These are phyloP conservation scores for Aspergillus kassunensis DNA, from an alignment of 495 filamentous ascomycete genomes.

Conservation along the genomic window DNA sequence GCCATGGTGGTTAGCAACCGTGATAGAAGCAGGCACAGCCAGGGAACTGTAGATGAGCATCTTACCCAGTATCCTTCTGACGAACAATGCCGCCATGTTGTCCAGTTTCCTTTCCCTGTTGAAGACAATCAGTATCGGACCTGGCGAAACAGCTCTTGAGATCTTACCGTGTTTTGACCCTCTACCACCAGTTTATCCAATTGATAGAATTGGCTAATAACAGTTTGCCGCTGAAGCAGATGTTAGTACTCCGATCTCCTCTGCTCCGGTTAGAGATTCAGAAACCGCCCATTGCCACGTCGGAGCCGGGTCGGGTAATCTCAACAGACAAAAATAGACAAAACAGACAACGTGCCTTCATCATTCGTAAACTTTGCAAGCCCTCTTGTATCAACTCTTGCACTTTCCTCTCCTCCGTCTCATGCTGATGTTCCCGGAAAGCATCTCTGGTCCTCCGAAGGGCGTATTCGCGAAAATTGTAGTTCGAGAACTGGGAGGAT, in stretches of 20 bases:
- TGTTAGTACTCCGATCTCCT: constrained; percentile 17
- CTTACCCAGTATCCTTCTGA: constrained; percentile 81
- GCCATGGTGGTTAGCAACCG: constrained; percentile 7
- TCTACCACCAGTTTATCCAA: constrained; percentile 90
- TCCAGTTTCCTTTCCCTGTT: constrained; percentile 71
- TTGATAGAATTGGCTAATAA: constrained; percentile 93
- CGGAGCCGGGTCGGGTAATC: background rate
- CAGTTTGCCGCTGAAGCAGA: constrained; percentile 75
- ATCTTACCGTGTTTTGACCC: constrained; percentile 61
- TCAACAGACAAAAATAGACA: background rate
- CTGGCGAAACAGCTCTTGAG: background rate
- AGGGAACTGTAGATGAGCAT: background rate
- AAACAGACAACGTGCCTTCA: constrained; percentile 68
- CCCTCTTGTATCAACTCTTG: constrained; percentile 89
- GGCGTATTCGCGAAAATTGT: constrained; percentile 98
- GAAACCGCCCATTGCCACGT: background rate
- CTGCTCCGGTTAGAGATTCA: background rate
- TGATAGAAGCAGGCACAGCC: background rate
- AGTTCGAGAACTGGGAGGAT: constrained; percentile 80
- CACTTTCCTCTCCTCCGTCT: constrained; percentile 67
- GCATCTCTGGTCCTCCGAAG: constrained; percentile 81
- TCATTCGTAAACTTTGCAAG: constrained; percentile 76
- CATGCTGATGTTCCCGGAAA: constrained; percentile 72
- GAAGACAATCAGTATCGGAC: constrained; percentile 1
- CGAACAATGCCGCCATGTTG: constrained; percentile 65